Percentiles rank a stretch among this genome's conserved stretches.
phyloP scores from a whole-genome alignment of 306 rosid species.

The Cajanus cajan region DNA sequence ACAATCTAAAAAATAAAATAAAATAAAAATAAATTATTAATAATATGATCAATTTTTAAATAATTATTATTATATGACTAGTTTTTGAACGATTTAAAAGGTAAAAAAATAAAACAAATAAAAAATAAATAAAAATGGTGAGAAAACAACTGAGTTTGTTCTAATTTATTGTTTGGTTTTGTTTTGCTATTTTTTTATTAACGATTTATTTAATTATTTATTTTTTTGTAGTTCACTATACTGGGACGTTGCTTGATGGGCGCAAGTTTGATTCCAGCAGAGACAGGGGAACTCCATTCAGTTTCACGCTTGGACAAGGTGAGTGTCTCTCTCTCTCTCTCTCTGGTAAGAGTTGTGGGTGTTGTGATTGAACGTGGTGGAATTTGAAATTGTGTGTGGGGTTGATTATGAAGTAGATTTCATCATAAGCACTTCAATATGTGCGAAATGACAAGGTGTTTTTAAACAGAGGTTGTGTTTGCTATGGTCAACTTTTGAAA shows the following conservation, averaged over 20 bases:
- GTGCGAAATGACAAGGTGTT: background rate
- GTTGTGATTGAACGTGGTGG: background rate
- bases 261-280: conserved; percentile 94
- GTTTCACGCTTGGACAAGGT: conserved; percentile 98
- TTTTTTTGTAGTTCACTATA: conserved; percentile 80
- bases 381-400: background rate
- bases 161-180: background rate
- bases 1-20: no score
- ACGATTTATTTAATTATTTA: background rate
- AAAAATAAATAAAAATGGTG: no score
- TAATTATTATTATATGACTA: no score
- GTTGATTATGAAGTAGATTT: background rate
- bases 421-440: background rate
- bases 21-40: no score
- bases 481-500: background rate
- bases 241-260: conserved; percentile 91
- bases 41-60: no score
- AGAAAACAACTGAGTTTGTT: background rate
- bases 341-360: background rate
- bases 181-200: background rate
- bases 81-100: no score
- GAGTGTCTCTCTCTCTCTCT: no score
- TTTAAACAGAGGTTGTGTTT: background rate
- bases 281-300: conserved; percentile 66
- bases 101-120: no score